phyloP scores from a whole-genome alignment of 805 yeast genomes.

The Pichia cabralensis region DNA sequence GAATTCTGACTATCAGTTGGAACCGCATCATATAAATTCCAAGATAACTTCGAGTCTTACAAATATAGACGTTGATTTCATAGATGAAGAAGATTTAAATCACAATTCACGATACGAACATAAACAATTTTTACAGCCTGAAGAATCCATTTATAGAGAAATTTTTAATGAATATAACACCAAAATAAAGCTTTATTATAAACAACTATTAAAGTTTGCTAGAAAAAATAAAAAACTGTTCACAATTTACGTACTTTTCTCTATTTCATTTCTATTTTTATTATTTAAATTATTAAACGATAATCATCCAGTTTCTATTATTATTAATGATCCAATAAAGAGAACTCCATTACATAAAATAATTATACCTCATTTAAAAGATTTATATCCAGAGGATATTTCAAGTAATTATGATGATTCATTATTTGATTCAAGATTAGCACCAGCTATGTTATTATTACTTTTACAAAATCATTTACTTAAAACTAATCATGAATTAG shows the following conservation, averaged over 20 bases:
- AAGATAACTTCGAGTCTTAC: too few relatives aligned
- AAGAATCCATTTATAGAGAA: slow-evolving; percentile 5
- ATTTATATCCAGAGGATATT: slow-evolving; percentile 5
- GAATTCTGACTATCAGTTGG: too few relatives aligned
- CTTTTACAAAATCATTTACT: slow-evolving; percentile 7
- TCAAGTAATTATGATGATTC: neutral
- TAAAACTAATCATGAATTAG: slow-evolving; percentile 1
- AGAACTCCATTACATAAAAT: slow-evolving; percentile 8
- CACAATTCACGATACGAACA: neutral
- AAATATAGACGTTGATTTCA: neutral
- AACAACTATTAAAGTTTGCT: too few relatives aligned
- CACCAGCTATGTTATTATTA: slow-evolving; percentile 10
- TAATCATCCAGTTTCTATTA: too few relatives aligned
- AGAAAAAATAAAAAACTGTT: too few relatives aligned
- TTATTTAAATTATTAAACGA: too few relatives aligned
- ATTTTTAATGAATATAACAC: too few relatives aligned
- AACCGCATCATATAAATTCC: too few relatives aligned
- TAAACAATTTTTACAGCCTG: neutral
- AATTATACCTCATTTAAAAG: slow-evolving; percentile 7
- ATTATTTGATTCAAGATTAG: slow-evolving; percentile 14
- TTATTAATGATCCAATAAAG: slow-evolving; percentile 1
- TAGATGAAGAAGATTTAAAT: slow-evolving; percentile 2
- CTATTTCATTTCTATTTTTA: too few relatives aligned
- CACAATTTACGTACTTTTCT: too few relatives aligned
- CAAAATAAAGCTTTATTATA: too few relatives aligned